phyloP scores from a whole-genome alignment of 1,284 basidiomycete species.

The Cyathus pygmaeus region DNA sequence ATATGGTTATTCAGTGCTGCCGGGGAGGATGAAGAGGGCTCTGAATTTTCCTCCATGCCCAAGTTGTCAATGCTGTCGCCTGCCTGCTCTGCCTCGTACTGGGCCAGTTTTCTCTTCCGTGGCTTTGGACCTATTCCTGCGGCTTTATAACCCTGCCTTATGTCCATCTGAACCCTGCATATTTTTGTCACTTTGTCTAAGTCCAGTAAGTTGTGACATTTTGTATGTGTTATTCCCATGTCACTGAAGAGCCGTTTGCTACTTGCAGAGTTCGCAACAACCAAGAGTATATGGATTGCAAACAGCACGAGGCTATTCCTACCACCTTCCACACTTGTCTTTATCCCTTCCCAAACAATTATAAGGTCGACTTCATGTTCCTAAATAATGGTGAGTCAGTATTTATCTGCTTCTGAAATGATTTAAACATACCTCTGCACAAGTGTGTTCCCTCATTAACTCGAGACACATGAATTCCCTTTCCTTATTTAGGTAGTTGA shows the following conservation, averaged over 20 bases:
- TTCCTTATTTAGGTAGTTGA: constrained; percentile 3
- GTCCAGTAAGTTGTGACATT: constrained; percentile 13
- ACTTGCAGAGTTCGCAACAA: constrained; percentile 25
- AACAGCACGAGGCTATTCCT: constrained; percentile 14
- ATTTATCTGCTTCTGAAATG: neutral
- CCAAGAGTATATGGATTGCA: constrained; percentile 17
- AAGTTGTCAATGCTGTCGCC: neutral
- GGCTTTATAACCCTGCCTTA: neutral
- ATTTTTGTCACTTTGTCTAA: constrained; percentile 14
- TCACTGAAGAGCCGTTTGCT: constrained; percentile 24
- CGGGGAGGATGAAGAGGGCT: neutral
- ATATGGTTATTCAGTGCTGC: too few relatives aligned
- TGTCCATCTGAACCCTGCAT: constrained; percentile 7
- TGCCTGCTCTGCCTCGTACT: constrained; percentile 5
- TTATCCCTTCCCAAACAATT: constrained; percentile 10
- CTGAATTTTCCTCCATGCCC: neutral
- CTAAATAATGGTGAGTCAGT: neutral
- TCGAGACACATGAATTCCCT: constrained; percentile 5
- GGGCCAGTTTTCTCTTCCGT: constrained; percentile 3
- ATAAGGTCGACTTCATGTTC: neutral
- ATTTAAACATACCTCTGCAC: neutral
- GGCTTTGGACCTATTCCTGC: neutral
- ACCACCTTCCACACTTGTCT: constrained; percentile 1
- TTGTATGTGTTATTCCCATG: constrained; percentile 23
- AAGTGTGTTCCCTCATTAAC: neutral